Percentiles rank a stretch among this genome's conserved stretches.
Conservation (phyloP, 2,329 filamentous ascomycete species). For the Nannizziopsis arthrosporioides region DNA sequence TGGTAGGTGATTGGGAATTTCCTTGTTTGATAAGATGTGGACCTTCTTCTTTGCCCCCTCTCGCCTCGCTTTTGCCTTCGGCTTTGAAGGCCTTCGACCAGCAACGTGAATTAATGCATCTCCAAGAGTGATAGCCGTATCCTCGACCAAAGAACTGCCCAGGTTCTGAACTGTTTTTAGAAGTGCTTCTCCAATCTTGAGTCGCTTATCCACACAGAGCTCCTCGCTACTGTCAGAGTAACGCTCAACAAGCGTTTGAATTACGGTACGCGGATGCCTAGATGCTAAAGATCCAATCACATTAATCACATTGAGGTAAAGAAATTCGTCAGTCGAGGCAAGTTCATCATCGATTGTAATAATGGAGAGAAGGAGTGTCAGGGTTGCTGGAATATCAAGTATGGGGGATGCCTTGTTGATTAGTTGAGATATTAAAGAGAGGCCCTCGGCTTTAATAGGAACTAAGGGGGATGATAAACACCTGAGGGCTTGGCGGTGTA, state of each 20-base stretch:
- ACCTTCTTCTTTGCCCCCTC: constrained; percentile 20
- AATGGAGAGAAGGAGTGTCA: constrained; percentile 31
- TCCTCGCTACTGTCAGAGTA: constrained; percentile 32
- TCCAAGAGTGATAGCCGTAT: constrained; percentile 28
- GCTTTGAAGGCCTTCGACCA: constrained; percentile 29
- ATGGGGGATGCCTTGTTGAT: constrained; percentile 33
- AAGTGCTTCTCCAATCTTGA: constrained; percentile 33
- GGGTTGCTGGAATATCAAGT: constrained; percentile 34
- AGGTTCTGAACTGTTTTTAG: constrained; percentile 33
- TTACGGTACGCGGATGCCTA: constrained; percentile 31
- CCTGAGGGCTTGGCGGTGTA: constrained; percentile 31
- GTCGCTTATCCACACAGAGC: constrained; percentile 28
- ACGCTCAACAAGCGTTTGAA: constrained; percentile 31
- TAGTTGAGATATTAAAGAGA: constrained; percentile 30
- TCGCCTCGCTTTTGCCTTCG: constrained; percentile 26
- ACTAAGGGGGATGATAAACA: constrained; percentile 32
- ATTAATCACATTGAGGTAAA: constrained; percentile 36
- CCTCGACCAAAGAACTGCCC: constrained; percentile 28
- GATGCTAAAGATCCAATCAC: constrained; percentile 31
- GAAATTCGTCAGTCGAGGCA: constrained; percentile 30
- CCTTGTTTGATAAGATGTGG: constrained; percentile 22
- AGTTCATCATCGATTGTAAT: constrained; percentile 29
- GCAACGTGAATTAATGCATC: constrained; percentile 32
- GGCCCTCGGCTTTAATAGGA: constrained; percentile 35
- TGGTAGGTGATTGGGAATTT: constrained; percentile 13